Evolutionary conservation across 139 green algal genomes (phyloP), one percentile per base, ranked within the genome.

Genomic region (Parachlorella kessleri): DNA sequence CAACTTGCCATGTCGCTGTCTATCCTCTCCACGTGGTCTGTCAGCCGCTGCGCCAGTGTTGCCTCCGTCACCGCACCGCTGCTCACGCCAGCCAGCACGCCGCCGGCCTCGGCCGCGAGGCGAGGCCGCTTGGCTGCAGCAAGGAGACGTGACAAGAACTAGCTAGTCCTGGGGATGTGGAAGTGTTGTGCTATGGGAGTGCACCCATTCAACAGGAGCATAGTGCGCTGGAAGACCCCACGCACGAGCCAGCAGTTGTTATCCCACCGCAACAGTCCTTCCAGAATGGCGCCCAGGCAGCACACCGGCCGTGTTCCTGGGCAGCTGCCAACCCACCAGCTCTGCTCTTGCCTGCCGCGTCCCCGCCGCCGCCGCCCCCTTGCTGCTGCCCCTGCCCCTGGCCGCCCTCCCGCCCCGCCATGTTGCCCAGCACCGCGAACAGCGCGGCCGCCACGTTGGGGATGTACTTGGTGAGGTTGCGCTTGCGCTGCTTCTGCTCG

Each of bases 381-480:
- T 59, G 48, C 48, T 59, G 48, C 48, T 59, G 48, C 18, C 18
- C 10, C 48, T 59, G 48, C 48, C 18, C 30, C 73, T 7, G 33
- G 3, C 66, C 35, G 7, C 66, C 66, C 23, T 64, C 38, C 14
- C 28, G 66, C 28, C 38, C 67, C 30, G 83, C 80, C 68, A 96
- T 86, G 21, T 64, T 75, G 33, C 79, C 37, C 35, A 96, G 78
- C 41, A 96, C 83, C 6, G 68, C 79, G 55, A 83, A 86, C 33
- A 91, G 65, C 38, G 88, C 88, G 0, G 76, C 66, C 21, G 88
- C 85, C 3, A 91, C 94, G 72, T 98, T 90, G 37, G 96, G 96
- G 53, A 99, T 96, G 85, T 98, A 98, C 80, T 95, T 97, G 32
- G 85, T 88, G 9, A 99, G 83, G 78, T 96, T 98, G 55, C 89